Conservation (phyloP, 2,329 filamentous ascomycete genomes). For the Pyrenochaeta sp. region DNA sequence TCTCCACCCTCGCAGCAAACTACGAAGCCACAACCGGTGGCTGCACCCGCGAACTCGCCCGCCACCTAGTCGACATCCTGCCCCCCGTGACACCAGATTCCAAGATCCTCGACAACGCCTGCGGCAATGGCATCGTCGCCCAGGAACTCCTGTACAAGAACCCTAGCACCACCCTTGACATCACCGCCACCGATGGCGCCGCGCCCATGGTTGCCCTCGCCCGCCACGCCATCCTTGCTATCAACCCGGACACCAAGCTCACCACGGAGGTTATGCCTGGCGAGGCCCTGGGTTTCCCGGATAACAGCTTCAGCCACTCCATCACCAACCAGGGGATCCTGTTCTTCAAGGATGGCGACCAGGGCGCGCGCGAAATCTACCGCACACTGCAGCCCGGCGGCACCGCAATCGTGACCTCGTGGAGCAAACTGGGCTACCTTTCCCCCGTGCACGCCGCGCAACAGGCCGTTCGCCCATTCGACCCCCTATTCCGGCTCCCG, state of each 20-base stretch:
- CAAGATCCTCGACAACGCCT: slow-evolving; percentile 34
- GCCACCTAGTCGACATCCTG: slow-evolving; percentile 17
- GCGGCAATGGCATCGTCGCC: slow-evolving; percentile 31
- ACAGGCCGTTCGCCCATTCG: slow-evolving; percentile 5
- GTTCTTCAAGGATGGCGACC: slow-evolving; percentile 39
- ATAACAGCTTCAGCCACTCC: slow-evolving; percentile 45
- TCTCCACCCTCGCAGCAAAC: not conserved
- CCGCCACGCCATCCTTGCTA: slow-evolving; percentile 1
- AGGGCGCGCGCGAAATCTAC: slow-evolving; percentile 36
- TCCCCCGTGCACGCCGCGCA: slow-evolving; percentile 12
- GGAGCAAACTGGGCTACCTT: slow-evolving; percentile 16
- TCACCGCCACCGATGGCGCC: slow-evolving; percentile 16
- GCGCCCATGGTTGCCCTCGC: slow-evolving; percentile 17
- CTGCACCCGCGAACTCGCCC: slow-evolving; percentile 20
- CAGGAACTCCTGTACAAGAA: slow-evolving; percentile 19
- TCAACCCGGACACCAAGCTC: not conserved
- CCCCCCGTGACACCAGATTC: slow-evolving; percentile 18
- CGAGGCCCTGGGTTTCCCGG: slow-evolving; percentile 24
- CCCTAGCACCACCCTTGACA: slow-evolving; percentile 3
- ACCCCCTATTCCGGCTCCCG: slow-evolving; percentile 14
- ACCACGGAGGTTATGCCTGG: slow-evolving; percentile 8
- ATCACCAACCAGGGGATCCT: slow-evolving; percentile 51
- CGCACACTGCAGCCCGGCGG: slow-evolving; percentile 49
- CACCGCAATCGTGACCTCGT: slow-evolving; percentile 38
- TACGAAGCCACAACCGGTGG: slow-evolving; percentile 26